Evolutionary conservation across 2,329 filamentous ascomycete genomes (phyloP).

Genomic region (Xylariaceae sp.): DNA sequence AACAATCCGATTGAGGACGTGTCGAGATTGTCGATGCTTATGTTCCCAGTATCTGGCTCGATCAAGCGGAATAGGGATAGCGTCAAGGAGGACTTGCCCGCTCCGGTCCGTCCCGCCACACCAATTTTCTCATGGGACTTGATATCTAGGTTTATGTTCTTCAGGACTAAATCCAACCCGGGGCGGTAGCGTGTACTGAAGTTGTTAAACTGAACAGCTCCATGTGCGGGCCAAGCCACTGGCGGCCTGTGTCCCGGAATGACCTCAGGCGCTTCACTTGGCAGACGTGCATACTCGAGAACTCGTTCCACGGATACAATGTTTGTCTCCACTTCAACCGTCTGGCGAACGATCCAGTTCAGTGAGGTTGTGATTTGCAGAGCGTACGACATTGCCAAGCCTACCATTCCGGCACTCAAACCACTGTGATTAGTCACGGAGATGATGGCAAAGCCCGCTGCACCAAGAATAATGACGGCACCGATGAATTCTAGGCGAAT

Average conservation of each 20-base stretch:
- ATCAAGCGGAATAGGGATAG: constrained; percentile 95
- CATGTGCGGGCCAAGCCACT: constrained; percentile 88
- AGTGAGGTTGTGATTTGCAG: constrained; percentile 95
- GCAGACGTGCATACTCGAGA: constrained; percentile 88
- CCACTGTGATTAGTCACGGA: constrained; percentile 70
- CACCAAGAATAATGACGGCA: constrained; percentile 85
- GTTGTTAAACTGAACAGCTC: constrained; percentile 86
- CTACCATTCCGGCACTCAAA: constrained; percentile 75
- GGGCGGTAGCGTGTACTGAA: constrained; percentile 93
- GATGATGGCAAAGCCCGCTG: constrained; percentile 80
- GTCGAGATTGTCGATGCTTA: constrained; percentile 87
- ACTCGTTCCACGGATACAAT: constrained; percentile 98
- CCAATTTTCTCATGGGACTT: constrained; percentile 98
- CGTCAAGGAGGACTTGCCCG: constrained; percentile 93
- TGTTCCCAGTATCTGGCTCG: constrained; percentile 78
- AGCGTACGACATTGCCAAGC: constrained; percentile 95
- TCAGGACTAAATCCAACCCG: constrained; percentile 87
- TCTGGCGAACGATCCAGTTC: constrained; percentile 99
- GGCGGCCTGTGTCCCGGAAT: constrained; percentile 84
- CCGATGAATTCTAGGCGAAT: constrained; percentile 95
- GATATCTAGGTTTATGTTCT: constrained; percentile 89
- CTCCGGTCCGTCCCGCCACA: constrained; percentile 92
- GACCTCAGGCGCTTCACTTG: constrained; percentile 92
- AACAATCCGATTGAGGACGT: constrained; percentile 88
- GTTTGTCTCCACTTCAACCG: constrained; percentile 99